Percentiles rank a stretch among this genome's conserved stretches.
Conservation (phyloP, 148 eudicot genomes). For the Chenopodium formosanum region DNA sequence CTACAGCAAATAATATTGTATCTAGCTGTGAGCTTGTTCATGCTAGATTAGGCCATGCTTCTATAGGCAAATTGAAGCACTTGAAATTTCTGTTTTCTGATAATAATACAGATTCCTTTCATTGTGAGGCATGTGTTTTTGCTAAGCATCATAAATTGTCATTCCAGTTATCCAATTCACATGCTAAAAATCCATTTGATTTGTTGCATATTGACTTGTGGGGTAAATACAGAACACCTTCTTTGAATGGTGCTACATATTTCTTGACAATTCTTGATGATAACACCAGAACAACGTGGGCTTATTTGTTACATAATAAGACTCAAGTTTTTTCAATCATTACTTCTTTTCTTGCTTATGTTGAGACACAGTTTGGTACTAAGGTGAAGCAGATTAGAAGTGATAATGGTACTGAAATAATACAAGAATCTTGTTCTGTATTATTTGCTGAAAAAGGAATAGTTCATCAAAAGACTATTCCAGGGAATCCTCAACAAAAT, state of each 20-base stretch:
- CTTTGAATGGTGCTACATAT: neutral
- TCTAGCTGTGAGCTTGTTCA: neutral
- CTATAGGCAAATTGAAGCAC: neutral
- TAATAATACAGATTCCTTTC: neutral
- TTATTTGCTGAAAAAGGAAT: neutral
- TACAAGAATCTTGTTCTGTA: neutral
- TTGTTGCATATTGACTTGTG: neutral
- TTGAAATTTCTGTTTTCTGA: neutral
- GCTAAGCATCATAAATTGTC: neutral
- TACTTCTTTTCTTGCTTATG: neutral
- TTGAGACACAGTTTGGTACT: neutral
- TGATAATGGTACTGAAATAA: conserved; percentile 4
- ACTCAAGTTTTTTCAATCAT: neutral
- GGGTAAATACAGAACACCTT: neutral
- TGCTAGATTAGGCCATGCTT: neutral
- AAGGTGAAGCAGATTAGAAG: neutral
- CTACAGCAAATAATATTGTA: too few species aligned
- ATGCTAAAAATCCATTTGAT: neutral
- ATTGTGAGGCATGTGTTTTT: neutral
- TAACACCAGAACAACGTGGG: neutral
- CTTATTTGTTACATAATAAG: neutral
- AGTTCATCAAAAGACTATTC: neutral
- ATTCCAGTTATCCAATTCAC: neutral
- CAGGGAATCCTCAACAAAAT: neutral
- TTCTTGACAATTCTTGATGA: neutral